phyloP scores from a whole-genome alignment of 805 yeast species.

The Clavispora santaluciae region DNA sequence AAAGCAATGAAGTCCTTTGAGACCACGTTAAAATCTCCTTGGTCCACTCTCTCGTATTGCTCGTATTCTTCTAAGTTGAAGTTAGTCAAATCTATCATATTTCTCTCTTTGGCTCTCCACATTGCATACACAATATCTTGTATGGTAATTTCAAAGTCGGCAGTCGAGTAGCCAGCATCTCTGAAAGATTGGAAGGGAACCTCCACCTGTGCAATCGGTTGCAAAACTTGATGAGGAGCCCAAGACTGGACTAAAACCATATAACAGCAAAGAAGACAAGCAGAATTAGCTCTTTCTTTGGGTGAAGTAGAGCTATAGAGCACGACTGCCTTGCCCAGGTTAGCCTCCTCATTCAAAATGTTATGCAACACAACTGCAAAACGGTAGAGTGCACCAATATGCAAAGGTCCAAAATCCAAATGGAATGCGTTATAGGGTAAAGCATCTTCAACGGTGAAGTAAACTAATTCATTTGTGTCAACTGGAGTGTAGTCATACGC shows the following conservation, averaged over 20 bases:
- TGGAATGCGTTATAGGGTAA: slow-evolving; percentile 94
- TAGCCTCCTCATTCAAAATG: slow-evolving; percentile 77
- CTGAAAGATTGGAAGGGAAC: slow-evolving; percentile 94
- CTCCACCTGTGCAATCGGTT: slow-evolving; percentile 85
- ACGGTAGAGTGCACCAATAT: slow-evolving; percentile 86
- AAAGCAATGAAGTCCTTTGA: slow-evolving; percentile 95
- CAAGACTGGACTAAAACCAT: slow-evolving; percentile 93
- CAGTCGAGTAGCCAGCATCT: slow-evolving; percentile 95
- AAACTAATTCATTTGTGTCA: slow-evolving; percentile 70
- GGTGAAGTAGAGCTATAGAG: slow-evolving; percentile 82
- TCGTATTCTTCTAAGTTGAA: slow-evolving; percentile 94
- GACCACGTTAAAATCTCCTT: slow-evolving; percentile 90
- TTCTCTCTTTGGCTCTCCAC: slow-evolving; percentile 95
- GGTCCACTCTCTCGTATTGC: slow-evolving; percentile 90
- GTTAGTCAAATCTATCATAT: slow-evolving; percentile 76
- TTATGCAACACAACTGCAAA: slow-evolving; percentile 94
- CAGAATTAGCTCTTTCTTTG: slow-evolving; percentile 85
- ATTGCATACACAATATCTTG: slow-evolving; percentile 95
- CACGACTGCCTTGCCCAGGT: slow-evolving; percentile 84
- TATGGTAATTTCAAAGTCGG: slow-evolving; percentile 88
- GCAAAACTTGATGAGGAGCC: slow-evolving; percentile 97
- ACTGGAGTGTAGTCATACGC: slow-evolving; percentile 78
- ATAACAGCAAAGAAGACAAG: slow-evolving; percentile 88
- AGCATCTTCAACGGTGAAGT: slow-evolving; percentile 89
- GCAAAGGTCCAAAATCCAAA: slow-evolving; percentile 93